A percentile compares a stretch with the other conserved stretches of the same genome.
Conservation (phyloP, 768 basidiomycete species). For the Lactarius vividus region DNA sequence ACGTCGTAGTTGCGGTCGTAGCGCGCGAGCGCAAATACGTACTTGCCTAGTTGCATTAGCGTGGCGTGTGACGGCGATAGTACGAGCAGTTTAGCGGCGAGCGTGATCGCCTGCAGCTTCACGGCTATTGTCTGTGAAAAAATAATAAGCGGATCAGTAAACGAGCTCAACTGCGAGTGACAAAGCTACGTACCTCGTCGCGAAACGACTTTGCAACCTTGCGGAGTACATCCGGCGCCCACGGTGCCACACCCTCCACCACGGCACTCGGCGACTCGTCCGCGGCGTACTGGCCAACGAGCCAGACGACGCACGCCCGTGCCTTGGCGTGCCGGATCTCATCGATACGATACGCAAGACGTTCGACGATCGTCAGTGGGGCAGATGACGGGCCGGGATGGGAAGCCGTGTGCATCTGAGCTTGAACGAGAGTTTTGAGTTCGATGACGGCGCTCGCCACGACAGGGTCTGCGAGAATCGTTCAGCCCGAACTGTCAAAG, state of each 20-base stretch:
- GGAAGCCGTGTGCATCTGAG: conserved; percentile 46
- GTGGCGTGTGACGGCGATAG: conserved; percentile 54
- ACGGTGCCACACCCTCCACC: conserved; percentile 61
- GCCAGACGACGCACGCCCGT: conserved; percentile 86
- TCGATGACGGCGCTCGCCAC: conserved; percentile 82
- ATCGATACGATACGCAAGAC: conserved; percentile 74
- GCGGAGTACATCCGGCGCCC: conserved; percentile 90
- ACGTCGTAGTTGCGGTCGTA: conserved; percentile 91
- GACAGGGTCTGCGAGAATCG: conserved; percentile 54
- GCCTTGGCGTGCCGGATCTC: conserved; percentile 78
- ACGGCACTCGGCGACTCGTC: conserved; percentile 40
- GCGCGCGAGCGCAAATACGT: conserved; percentile 79
- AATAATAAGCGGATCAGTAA: not conserved
- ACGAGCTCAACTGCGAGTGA: not conserved
- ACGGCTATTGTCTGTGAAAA: conserved; percentile 54
- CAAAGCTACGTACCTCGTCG: conserved; percentile 52
- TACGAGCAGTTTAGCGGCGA: conserved; percentile 83
- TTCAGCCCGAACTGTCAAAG: conserved; percentile 1
- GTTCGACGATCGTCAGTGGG: conserved; percentile 68
- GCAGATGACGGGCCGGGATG: conserved; percentile 26
- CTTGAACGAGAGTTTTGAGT: conserved; percentile 80
- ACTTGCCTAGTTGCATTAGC: conserved; percentile 55
- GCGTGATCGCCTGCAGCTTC: conserved; percentile 79
- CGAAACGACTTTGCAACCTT: conserved; percentile 70
- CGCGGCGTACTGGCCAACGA: conserved; percentile 84